phyloP scores from a whole-genome alignment of 148 eudicot genomes.

The Chenopodium suecicum region DNA sequence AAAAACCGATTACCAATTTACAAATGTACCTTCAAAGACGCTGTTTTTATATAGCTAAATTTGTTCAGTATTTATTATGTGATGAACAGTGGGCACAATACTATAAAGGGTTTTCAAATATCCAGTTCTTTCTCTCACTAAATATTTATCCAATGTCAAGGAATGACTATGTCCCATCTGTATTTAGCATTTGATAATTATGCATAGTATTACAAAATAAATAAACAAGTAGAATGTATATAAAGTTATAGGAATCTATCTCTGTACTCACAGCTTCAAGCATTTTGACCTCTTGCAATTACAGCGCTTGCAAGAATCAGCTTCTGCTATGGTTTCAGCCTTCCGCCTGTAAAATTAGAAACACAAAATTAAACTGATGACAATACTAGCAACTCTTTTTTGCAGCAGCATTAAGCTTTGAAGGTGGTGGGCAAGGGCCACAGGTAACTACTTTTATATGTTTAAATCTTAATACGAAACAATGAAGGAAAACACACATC shows the following conservation, averaged over 20 bases:
- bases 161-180: not conserved
- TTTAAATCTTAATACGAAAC: not conserved
- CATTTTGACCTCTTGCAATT: constrained; percentile 54
- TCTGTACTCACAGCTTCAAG: constrained; percentile 45
- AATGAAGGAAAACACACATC: not conserved
- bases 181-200: not conserved
- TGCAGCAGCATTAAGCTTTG: not conserved
- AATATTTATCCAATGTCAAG: not conserved
- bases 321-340: constrained; percentile 30
- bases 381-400: not conserved
- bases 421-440: not conserved
- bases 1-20: not conserved
- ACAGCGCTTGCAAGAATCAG: constrained; percentile 45
- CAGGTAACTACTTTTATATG: not conserved
- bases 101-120: not conserved
- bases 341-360: constrained; percentile 27
- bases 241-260: not conserved
- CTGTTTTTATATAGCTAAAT: not conserved
- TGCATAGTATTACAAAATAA: not conserved
- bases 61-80: not conserved
- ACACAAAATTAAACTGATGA: constrained; percentile 1
- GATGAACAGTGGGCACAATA: not conserved
- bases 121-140: not conserved
- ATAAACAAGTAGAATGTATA: not conserved
- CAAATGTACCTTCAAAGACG: not conserved